Evolutionary conservation across 805 yeast species (phyloP), one percentile per base, ranked within the genome.

Genomic region (Hanseniaspora jakobsenii): DNA sequence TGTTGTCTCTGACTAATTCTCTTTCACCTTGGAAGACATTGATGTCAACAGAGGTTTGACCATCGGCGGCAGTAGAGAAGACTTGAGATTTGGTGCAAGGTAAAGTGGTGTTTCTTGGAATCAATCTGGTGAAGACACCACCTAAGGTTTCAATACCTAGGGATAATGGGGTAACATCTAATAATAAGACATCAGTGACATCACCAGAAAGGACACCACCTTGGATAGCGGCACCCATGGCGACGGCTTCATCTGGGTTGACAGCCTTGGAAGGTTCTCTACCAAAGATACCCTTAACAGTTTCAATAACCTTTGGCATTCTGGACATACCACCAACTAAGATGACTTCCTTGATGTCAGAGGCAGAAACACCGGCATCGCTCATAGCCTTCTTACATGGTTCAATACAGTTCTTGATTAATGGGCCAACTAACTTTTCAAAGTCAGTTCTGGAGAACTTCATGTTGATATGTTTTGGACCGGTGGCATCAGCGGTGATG

Each of bases 21-120:
- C 96, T 83, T 76, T 86, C 96, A 74, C 96, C 96, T 73, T 86
- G 95, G 95, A 84, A 87, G 50, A 86, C 96, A 72, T 95, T 81
- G 70, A 86, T 86, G 73, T 85, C 94, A 56, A 85, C 94, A 57
- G 94, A 81, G 53, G 95, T 85, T 74, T 85, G 95, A 64, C 95
- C 95, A 57, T 89, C 81, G 53, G 94, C 86, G 52, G 95, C 95
- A 58, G 95, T 85, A 45, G 94, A 84, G 81, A 87, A 86, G 59
- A 86, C 78, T 72, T 86, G 95, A 38, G 94, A 82, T 72, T 86
- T 86, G 77, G 85, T 84, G 58, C 95, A 85, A 66, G 96, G 96
- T 54, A 86, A 85, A 51, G 96, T 86, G 56, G 96, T 86, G 78
- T 86, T 81, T 66, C 91, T 71, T 53, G 89, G 81, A 52, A 81